Evolutionary conservation across 768 basidiomycete genomes (phyloP).

Genomic region (Collybiopsis confluens): DNA sequence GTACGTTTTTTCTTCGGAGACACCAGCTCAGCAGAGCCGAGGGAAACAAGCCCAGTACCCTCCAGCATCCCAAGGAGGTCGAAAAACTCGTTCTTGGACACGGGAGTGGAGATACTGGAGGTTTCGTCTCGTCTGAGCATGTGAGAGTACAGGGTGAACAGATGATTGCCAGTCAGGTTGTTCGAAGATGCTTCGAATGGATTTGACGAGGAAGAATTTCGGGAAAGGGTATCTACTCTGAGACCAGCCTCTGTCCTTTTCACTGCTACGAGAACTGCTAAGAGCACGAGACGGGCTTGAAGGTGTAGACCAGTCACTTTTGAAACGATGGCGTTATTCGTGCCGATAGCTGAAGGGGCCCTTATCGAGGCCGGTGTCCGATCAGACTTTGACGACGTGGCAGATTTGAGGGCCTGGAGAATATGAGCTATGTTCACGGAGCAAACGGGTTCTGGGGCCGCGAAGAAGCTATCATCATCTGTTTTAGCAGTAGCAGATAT

Average conservation of each 20-base stretch:
- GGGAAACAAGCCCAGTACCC: slow-evolving; percentile 59
- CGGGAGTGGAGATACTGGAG: slow-evolving; percentile 45
- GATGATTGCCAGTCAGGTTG: slow-evolving; percentile 50
- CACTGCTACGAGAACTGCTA: slow-evolving; percentile 60
- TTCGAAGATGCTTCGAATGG: slow-evolving; percentile 1
- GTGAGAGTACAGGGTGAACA: slow-evolving; percentile 62
- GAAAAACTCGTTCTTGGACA: slow-evolving; percentile 71
- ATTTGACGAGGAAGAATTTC: slow-evolving; percentile 22
- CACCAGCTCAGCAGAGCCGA: slow-evolving; percentile 30
- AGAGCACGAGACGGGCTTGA: slow-evolving; percentile 68
- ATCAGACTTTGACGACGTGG: slow-evolving; percentile 39
- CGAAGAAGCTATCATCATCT: slow-evolving; percentile 2
- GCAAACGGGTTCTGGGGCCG: slow-evolving; percentile 20
- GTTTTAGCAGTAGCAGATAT: slow-evolving; percentile 10
- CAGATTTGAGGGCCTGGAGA: slow-evolving; percentile 70
- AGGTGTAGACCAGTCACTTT: slow-evolving; percentile 70
- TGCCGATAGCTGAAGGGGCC: slow-evolving; percentile 20
- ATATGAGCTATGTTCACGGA: slow-evolving; percentile 66
- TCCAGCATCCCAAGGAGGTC: slow-evolving; percentile 73
- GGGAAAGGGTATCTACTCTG: slow-evolving; percentile 33
- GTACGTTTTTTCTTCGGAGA: slow-evolving; percentile 46
- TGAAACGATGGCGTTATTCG: slow-evolving; percentile 51
- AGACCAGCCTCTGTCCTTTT: slow-evolving; percentile 60
- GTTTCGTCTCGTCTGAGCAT: slow-evolving; percentile 58
- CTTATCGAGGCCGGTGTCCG: slow-evolving; percentile 7